Evolutionary conservation across 2,329 filamentous ascomycete genomes (phyloP).

Genomic region (Neofusicoccum parvum): DNA sequence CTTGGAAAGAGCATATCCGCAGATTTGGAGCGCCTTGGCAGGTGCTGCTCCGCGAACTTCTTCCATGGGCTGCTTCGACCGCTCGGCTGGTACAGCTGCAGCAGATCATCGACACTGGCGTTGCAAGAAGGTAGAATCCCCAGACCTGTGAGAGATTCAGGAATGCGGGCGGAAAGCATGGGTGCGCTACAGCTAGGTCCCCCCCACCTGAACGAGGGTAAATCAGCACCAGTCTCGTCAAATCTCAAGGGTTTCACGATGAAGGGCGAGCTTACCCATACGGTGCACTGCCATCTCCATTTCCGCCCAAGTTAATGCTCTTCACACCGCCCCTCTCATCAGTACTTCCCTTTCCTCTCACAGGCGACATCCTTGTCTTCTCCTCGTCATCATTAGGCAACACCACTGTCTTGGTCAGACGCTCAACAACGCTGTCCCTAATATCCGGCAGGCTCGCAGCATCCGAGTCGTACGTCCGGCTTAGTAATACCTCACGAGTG

Average conservation of each 20-base stretch:
- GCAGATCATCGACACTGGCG: not conserved
- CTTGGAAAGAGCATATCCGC: not conserved
- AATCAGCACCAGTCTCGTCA: not conserved
- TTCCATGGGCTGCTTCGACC: constrained; percentile 1
- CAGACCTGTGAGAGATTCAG: not conserved
- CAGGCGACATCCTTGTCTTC: not conserved
- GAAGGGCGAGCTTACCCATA: not conserved
- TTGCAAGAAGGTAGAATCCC: constrained; percentile 2
- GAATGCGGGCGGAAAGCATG: not conserved
- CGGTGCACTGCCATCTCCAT: not conserved
- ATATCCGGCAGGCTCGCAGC: constrained; percentile 13
- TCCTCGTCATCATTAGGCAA: not conserved
- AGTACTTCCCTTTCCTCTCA: not conserved
- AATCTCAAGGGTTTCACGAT: not conserved
- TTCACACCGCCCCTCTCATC: not conserved
- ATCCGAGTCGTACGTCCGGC: constrained; percentile 13
- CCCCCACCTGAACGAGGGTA: not conserved
- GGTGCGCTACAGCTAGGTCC: constrained; percentile 9
- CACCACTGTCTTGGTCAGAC: not conserved
- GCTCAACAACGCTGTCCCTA: constrained; percentile 14
- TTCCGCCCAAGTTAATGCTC: constrained; percentile 5
- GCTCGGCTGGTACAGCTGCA: not conserved
- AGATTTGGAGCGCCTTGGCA: constrained; percentile 1
- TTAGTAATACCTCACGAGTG: not conserved
- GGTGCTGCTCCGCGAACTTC: constrained; percentile 2